These are phyloP conservation scores for Picocystis sp. DNA, from an alignment of 163 green algal species.

Conservation along the genomic window DNA sequence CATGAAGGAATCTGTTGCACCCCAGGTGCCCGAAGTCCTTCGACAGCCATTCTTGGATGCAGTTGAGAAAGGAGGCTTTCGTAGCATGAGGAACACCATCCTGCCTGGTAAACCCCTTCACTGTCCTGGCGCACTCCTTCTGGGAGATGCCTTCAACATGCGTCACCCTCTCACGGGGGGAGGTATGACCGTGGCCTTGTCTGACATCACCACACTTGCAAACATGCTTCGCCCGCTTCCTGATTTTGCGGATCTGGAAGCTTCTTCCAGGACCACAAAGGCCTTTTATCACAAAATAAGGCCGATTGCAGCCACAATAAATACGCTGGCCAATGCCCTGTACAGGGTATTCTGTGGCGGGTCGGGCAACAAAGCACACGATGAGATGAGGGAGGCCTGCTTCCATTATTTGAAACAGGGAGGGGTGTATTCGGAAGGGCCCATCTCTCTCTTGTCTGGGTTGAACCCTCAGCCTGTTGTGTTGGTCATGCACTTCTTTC, in stretches of 20 bases:
- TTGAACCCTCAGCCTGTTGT: conserved; percentile 55
- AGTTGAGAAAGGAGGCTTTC: conserved; percentile 39
- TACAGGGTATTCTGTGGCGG: conserved; percentile 78
- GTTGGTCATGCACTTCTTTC: conserved; percentile 92
- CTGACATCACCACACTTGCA: conserved; percentile 34
- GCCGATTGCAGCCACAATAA: conserved; percentile 89
- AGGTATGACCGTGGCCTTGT: conserved; percentile 83
- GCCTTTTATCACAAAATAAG: conserved; percentile 85
- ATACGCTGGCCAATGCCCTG: conserved; percentile 93
- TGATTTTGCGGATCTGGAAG: conserved; percentile 44
- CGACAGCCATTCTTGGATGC: conserved; percentile 47
- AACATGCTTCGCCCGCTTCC: conserved; percentile 74
- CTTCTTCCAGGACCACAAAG: conserved; percentile 42
- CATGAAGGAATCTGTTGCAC: conserved; percentile 27
- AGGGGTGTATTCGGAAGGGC: conserved; percentile 46
- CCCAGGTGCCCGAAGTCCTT: conserved; percentile 54
- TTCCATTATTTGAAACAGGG: conserved; percentile 92
- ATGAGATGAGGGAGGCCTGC: conserved; percentile 87
- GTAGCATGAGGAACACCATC: conserved; percentile 83
- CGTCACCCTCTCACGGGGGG: conserved; percentile 91
- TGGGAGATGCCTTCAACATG: conserved; percentile 99
- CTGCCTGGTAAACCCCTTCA: conserved; percentile 64
- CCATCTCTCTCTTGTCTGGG: conserved; percentile 61
- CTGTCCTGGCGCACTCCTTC: conserved; percentile 68
- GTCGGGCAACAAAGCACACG: conserved; percentile 51